A percentile compares a stretch with the other conserved stretches of the same genome.
Conservation (phyloP, 192 early-diverging fungal genomes). For the Linnemannia exigua region DNA sequence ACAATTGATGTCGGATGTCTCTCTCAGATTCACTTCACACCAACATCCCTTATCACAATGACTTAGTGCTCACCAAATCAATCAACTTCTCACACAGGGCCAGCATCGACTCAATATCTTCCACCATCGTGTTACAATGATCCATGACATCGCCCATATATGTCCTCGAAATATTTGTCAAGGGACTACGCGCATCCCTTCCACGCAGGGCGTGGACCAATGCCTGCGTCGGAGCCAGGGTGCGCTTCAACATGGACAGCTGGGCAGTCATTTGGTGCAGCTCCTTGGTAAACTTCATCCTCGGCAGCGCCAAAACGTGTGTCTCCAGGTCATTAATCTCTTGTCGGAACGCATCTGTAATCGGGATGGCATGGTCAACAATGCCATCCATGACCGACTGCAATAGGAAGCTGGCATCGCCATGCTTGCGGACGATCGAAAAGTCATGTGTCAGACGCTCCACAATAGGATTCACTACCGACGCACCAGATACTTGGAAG, state of each 20-base stretch:
- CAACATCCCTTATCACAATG: not conserved
- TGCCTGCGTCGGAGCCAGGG: slow-evolving; percentile 61
- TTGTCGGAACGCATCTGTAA: slow-evolving; percentile 58
- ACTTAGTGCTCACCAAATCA: slow-evolving; percentile 54
- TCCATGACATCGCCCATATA: slow-evolving; percentile 68
- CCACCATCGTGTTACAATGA: slow-evolving; percentile 65
- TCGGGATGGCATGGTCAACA: slow-evolving; percentile 62
- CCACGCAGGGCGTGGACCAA: slow-evolving; percentile 56
- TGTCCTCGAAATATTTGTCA: slow-evolving; percentile 51
- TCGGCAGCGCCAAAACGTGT: slow-evolving; percentile 53
- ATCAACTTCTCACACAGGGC: slow-evolving; percentile 60
- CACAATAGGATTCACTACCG: slow-evolving; percentile 54
- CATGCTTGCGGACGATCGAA: slow-evolving; percentile 43
- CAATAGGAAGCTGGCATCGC: slow-evolving; percentile 59
- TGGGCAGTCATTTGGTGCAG: slow-evolving; percentile 64
- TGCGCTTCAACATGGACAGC: slow-evolving; percentile 58
- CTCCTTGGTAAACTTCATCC: slow-evolving; percentile 57
- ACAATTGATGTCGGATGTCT: not conserved
- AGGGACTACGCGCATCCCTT: slow-evolving; percentile 42
- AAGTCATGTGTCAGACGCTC: slow-evolving; percentile 42
- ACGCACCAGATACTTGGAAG: slow-evolving; percentile 56
- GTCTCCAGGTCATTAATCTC: slow-evolving; percentile 58
- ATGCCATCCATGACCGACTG: slow-evolving; percentile 64
- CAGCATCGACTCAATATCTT: slow-evolving; percentile 63
- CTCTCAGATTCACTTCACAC: not conserved